Evolutionary conservation across 768 basidiomycete species (phyloP).

Genomic region (Leccinum truebloodii): DNA sequence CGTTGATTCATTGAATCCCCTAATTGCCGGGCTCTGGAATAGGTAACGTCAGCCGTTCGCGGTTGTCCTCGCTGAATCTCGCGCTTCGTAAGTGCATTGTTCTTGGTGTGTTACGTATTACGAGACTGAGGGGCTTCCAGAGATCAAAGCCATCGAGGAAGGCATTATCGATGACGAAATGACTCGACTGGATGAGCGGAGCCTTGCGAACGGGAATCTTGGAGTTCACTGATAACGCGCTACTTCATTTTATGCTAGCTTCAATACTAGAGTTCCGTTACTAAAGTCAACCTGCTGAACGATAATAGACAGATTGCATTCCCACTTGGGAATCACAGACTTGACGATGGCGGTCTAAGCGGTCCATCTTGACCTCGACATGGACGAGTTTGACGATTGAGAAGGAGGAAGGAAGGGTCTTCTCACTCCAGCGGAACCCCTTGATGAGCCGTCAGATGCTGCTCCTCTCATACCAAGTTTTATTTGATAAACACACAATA

Average conservation of each 20-base stretch:
- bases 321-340: no score
- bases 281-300: not conserved
- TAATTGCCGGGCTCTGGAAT: not conserved
- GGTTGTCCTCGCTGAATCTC: slow-evolving; percentile 30
- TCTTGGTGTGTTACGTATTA: not conserved
- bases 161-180: slow-evolving; percentile 22
- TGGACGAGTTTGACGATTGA: no score
- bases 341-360: no score
- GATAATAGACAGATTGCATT: not conserved
- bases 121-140: slow-evolving; percentile 8
- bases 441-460: no score
- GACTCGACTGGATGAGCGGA: not conserved
- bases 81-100: slow-evolving; percentile 28
- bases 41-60: slow-evolving; percentile 26
- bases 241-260: not conserved
- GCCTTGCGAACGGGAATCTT: not conserved
- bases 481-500: no score
- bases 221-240: not conserved
- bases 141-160: slow-evolving; percentile 33
- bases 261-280: not conserved
- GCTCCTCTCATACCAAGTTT: no score
- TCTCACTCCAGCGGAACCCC: no score
- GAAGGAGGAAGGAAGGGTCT: no score
- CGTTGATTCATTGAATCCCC: not conserved
- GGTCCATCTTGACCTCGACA: no score